These are phyloP conservation scores for Pilasporangium apinafurcum DNA, from an alignment of 352 stramenopile species.

Conservation along the genomic window DNA sequence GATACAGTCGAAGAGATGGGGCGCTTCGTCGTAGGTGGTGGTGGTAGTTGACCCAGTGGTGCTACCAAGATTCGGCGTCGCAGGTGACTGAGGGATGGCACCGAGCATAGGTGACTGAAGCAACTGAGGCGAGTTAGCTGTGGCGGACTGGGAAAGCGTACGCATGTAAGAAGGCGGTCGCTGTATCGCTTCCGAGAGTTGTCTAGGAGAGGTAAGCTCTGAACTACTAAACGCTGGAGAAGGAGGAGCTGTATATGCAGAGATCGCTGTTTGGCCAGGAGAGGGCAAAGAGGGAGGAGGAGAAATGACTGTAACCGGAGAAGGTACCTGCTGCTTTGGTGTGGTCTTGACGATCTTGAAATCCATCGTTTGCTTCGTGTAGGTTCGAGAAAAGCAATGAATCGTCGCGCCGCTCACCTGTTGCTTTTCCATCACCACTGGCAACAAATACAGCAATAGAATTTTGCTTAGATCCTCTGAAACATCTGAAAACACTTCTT, in stretches of 20 bases:
- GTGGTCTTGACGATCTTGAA: slow-evolving; percentile 31
- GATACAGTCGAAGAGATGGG: slow-evolving; percentile 61
- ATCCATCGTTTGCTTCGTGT: slow-evolving; percentile 55
- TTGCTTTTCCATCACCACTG: slow-evolving; percentile 27
- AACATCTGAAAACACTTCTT: slow-evolving; percentile 42
- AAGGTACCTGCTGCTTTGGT: neutral
- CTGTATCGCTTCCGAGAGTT: neutral
- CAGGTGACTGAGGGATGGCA: no score
- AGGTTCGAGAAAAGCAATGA: slow-evolving; percentile 51
- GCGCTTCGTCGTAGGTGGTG: slow-evolving; percentile 9
- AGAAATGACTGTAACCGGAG: neutral
- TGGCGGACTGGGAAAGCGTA: slow-evolving; percentile 13
- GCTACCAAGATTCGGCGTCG: neutral
- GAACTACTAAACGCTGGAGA: neutral
- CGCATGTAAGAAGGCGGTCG: neutral
- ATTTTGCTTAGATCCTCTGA: slow-evolving; percentile 48
- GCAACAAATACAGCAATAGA: slow-evolving; percentile 49
- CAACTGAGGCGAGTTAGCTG: neutral
- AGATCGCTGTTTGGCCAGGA: no score
- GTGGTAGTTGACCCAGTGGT: no score
- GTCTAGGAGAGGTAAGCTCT: no score
- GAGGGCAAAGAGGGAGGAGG: no score
- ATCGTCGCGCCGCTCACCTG: slow-evolving; percentile 12
- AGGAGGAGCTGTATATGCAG: neutral
- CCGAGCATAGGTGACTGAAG: neutral